Evolutionary conservation across 2,329 filamentous ascomycete species (phyloP), one percentile per base, ranked within the genome.

Genomic region (Trichophyton benhamiae): DNA sequence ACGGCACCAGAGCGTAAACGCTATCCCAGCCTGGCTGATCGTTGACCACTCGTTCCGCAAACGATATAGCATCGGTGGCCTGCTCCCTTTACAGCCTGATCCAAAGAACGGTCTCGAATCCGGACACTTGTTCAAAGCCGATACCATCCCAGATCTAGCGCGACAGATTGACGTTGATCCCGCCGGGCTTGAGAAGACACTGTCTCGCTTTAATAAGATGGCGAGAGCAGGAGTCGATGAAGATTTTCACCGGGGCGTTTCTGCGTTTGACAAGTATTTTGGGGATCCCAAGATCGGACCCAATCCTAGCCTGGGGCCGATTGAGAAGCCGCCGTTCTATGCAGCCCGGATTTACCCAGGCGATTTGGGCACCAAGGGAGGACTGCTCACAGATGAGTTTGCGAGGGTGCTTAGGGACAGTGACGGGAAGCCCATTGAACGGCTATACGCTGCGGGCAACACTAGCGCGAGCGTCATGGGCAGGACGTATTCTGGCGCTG

Each of bases 301-400:
- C 11, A 73, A 74, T 61, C 68, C 67, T 1, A 72, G 70, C 65
- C 67, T 75, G 38, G 70, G 70, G 4, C 58, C 66, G 13, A 64
- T 73, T 36, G 65, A 62, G 5, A 67, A 65, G 49, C 64, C 62
- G 0, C 72, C 71, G 9, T 73, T 72, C 62, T 73, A 71, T 62
- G 74, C 74, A 0, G 61, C 71, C n/a, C 67, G 66, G 36, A 61
- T 75, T 3, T 72, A 65, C 57, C 73, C 74, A 7, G 73, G 74
- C 11, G 71, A 76, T 61, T 61, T 74, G n/a, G 71, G 73, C 2
- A 76, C 72, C 17, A 74, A 74, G 64, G 72, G 73, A 4, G 72
- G 74, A 2, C 60, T 76, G 2, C 33, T 73, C 46, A 74, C 72
- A 1, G 70, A 75, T 58, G 69, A 73, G 59, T 49, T 63, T 55